Conservation (phyloP, 2,329 filamentous ascomycete genomes). For the Sclerotiophoma versabilis region DNA sequence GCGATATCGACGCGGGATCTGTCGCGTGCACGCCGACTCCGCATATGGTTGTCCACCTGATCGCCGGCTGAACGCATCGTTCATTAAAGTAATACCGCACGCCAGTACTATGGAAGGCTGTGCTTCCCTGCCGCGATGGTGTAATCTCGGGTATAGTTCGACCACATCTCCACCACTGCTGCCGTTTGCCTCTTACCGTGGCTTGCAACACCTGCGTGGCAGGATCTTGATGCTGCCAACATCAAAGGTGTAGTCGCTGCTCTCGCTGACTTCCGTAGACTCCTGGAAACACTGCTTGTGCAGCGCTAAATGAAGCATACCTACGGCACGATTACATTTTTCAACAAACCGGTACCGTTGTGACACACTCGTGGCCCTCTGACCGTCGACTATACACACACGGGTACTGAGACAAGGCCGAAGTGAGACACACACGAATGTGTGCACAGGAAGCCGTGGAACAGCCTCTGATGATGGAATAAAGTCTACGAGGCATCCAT, state of each 20-base stretch:
- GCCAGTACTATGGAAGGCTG: neutral
- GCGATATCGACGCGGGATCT: constrained; percentile 6
- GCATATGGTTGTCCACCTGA: neutral
- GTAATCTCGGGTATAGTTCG: neutral
- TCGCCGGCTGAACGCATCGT: neutral
- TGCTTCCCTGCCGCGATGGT: neutral
- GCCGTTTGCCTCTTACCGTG: neutral
- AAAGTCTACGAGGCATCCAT: neutral
- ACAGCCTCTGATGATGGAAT: no score
- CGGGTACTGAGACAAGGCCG: no score
- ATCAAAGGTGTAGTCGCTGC: neutral
- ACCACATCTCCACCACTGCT: neutral
- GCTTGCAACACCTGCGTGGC: neutral
- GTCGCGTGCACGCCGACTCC: constrained; percentile 1
- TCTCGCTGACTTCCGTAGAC: neutral
- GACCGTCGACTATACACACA: no score
- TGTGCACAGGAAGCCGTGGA: no score
- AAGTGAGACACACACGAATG: no score
- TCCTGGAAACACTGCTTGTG: neutral
- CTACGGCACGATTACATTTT: no score
- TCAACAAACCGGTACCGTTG: no score
- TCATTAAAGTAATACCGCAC: neutral
- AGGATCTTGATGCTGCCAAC: neutral
- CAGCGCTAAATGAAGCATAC: no score
- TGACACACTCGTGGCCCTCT: no score